These are phyloP conservation scores for Perilla frutescens DNA, from an alignment of 257 asterid species.

Conservation along the genomic window DNA sequence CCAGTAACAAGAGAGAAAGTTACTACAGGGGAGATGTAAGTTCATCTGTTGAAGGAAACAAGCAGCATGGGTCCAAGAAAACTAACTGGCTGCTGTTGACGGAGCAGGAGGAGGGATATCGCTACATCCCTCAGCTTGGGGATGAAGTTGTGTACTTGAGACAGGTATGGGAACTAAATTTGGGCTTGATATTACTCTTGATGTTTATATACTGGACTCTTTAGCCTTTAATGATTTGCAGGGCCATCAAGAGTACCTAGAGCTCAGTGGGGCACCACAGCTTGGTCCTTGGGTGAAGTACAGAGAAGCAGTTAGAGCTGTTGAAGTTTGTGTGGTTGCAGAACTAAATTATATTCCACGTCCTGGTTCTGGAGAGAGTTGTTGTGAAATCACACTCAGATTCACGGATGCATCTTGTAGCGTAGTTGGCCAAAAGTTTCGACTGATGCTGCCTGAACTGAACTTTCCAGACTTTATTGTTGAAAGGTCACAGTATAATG, in stretches of 20 bases:
- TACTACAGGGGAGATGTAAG: conserved; percentile 40
- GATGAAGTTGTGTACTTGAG: conserved; percentile 85
- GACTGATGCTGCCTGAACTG: conserved; percentile 72
- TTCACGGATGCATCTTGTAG: conserved; percentile 57
- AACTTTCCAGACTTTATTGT: conserved; percentile 86
- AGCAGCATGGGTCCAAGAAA: conserved; percentile 42
- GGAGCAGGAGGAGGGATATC: conserved; percentile 86
- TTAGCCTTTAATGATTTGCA: conserved; percentile 41
- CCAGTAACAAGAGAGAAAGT: conserved; percentile 54
- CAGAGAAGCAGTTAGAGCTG: conserved; percentile 59
- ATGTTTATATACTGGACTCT: conserved; percentile 5
- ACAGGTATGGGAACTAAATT: conserved; percentile 64
- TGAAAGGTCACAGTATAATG: conserved; percentile 74
- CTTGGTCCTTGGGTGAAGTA: conserved; percentile 59
- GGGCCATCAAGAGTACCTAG: conserved; percentile 83
- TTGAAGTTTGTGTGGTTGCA: conserved; percentile 76
- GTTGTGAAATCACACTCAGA: conserved; percentile 73
- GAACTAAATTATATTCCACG: conserved; percentile 62
- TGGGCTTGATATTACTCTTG: background rate
- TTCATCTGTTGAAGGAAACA: conserved; percentile 44
- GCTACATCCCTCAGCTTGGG: conserved; percentile 96
- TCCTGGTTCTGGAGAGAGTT: conserved; percentile 93
- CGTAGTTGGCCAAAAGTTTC: conserved; percentile 55
- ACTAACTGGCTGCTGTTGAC: conserved; percentile 77
- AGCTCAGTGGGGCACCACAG: conserved; percentile 35